Base-by-base conservation (phyloP, 192 early-diverging fungal species). In the Entophlyctis helioformis region DNA sequence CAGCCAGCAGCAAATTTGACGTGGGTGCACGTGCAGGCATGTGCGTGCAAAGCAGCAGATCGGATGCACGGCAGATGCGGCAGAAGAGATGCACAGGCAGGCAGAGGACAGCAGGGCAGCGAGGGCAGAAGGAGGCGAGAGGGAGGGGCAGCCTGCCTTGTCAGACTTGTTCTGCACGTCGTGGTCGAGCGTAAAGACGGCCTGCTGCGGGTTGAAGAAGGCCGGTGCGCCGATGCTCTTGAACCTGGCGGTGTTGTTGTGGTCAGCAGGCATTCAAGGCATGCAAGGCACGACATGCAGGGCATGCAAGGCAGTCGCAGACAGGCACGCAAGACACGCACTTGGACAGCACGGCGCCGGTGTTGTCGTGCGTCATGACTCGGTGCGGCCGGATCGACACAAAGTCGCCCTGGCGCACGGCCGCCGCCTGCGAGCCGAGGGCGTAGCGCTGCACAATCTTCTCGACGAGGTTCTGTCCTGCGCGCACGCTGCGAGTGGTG, bases 301-400 rank as follows among this genome's bases (percentile, higher is more conserved):
- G 44, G 19, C 16, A 1, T 18, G 26, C 22, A 15, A 20, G 21
- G 44, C 20, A 2, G 1, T n/a, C 11, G 34, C 32, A 49, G 19
- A 26, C 10, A 51, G 11, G 31, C 15, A 32, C 21, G 11, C 12
- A 11, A 6, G 8, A 20, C 21, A 59, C 73, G 49, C 69, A 84
- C 83, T 95, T 91, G 51, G 78, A 75, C 26, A 91, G 88, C 33
- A 93, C 91, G 5, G 89, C 85, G 19, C 85, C 92, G 8, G 92
- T 95, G 62, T 96, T 98, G 59, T 98, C 92, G 63, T 98, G 91
- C 6, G 95, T 96, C 78, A 97, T 81, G 24, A 93, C 74, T 59
- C 89, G 87, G 32, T 87, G 79, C 11, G 95, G 95, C 27, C 74
- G 80, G 50, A 98, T 91, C 18, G 80, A 76, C 20, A 98, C 87